These are phyloP conservation scores for Microcyclospora tardicrescens DNA, from an alignment of 2,329 filamentous ascomycete species.

Conservation along the genomic window DNA sequence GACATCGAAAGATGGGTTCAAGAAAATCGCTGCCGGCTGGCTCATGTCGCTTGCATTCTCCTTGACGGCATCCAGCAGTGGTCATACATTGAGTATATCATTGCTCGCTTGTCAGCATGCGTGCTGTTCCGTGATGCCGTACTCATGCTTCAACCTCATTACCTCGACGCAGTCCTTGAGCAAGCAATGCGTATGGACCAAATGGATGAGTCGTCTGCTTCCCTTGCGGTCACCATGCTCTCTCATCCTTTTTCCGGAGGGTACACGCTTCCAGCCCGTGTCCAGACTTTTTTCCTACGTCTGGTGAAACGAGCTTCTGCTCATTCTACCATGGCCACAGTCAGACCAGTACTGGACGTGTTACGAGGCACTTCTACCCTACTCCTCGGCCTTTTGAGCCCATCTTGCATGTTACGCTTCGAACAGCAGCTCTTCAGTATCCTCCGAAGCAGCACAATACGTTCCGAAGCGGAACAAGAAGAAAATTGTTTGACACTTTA, in stretches of 20 bases:
- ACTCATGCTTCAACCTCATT: constrained; percentile 17
- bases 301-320: constrained; percentile 19
- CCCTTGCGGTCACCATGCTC: constrained; percentile 17
- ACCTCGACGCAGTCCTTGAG: constrained; percentile 16
- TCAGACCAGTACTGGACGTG: constrained; percentile 21
- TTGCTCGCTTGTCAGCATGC: constrained; percentile 29
- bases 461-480: constrained; percentile 6
- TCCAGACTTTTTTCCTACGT: constrained; percentile 21
- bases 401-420: constrained; percentile 14
- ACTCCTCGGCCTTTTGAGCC: constrained; percentile 18
- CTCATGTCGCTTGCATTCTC: constrained; percentile 31
- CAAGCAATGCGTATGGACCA: constrained; percentile 14
- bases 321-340: constrained; percentile 12
- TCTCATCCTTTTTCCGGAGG: constrained; percentile 17
- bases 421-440: constrained; percentile 22
- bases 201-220: constrained; percentile 9
- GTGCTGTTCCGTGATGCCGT: constrained; percentile 18
- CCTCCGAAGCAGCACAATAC: constrained; percentile 13
- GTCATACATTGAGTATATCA: constrained; percentile 36
- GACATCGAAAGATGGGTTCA: constrained; percentile 35
- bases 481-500: constrained; percentile 22
- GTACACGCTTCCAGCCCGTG: constrained; percentile 19
- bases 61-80: constrained; percentile 39
- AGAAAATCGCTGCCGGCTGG: constrained; percentile 37
- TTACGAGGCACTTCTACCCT: constrained; percentile 19